phyloP scores from a whole-genome alignment of 2,329 filamentous ascomycete species.

The Talaromyces sp. region DNA sequence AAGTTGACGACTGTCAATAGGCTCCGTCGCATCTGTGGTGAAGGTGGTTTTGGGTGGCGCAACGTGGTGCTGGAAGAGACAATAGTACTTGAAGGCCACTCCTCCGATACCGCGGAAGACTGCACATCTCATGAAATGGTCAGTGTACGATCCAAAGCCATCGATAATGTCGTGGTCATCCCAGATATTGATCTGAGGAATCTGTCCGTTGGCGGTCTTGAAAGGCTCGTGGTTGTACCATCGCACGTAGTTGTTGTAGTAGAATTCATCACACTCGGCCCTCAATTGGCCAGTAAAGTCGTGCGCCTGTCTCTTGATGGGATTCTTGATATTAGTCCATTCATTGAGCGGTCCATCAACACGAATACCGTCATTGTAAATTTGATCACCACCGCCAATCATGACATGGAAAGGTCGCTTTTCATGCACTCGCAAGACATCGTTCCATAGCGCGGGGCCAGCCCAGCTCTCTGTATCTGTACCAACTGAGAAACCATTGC shows the following conservation, averaged over 20 bases:
- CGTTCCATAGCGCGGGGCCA: constrained; percentile 63
- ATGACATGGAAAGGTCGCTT: constrained; percentile 64
- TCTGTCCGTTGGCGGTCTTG: constrained; percentile 59
- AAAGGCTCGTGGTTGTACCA: constrained; percentile 71
- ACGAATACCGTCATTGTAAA: constrained; percentile 74
- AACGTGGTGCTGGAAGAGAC: constrained; percentile 72
- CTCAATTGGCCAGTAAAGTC: constrained; percentile 66
- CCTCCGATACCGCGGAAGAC: constrained; percentile 67
- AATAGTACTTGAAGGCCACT: constrained; percentile 59
- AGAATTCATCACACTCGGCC: constrained; percentile 59
- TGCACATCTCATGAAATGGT: constrained; percentile 65
- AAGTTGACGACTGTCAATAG: constrained; percentile 67
- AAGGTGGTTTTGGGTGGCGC: constrained; percentile 82
- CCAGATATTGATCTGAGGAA: constrained; percentile 65
- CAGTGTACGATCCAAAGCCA: constrained; percentile 65
- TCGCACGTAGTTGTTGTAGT: constrained; percentile 60
- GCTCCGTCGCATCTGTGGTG: constrained; percentile 67
- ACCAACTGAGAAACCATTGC: constrained; percentile 67
- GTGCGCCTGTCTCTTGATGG: constrained; percentile 59
- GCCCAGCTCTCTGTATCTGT: constrained; percentile 63
- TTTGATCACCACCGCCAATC: constrained; percentile 90
- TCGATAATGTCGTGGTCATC: constrained; percentile 67
- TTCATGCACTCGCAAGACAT: constrained; percentile 61
- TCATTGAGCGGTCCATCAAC: constrained; percentile 74
- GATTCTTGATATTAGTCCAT: constrained; percentile 63